Conservation (phyloP, 192 early-diverging fungal genomes). For the Coemansia furcata region DNA sequence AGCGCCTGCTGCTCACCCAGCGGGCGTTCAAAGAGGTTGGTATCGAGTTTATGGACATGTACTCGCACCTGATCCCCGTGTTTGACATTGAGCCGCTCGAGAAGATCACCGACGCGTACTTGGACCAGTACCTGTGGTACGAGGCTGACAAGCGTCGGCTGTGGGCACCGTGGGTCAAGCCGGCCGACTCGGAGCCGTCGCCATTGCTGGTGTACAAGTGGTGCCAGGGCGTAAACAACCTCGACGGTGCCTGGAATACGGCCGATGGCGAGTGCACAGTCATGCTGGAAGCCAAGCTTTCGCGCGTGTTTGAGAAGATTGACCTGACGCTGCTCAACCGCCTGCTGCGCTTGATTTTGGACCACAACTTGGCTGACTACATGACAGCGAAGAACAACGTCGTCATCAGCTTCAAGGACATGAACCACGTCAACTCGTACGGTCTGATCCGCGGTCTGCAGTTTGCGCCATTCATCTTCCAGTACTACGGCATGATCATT, state of each 20-base stretch:
- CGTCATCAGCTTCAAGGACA: conserved; percentile 96
- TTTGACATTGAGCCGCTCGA: conserved; percentile 99
- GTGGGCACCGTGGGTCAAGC: conserved; percentile 99
- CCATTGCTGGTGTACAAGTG: conserved; percentile 97
- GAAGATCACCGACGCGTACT: conserved; percentile 98
- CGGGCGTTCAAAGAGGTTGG: conserved; percentile 99
- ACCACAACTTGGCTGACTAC: conserved; percentile 99
- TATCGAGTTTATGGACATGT: conserved; percentile 99
- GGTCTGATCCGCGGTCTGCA: conserved; percentile 97
- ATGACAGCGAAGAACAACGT: conserved; percentile 99
- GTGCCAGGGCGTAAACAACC: conserved; percentile 98
- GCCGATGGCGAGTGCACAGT: conserved; percentile 89
- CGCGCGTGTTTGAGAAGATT: conserved; percentile 94
- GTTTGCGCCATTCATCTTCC: conserved; percentile 96
- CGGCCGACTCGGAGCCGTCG: conserved; percentile 93
- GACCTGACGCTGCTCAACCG: conserved; percentile 95
- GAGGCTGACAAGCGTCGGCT: conserved; percentile 96
- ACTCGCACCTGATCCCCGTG: conserved; percentile 94
- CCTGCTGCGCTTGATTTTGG: conserved; percentile 90
- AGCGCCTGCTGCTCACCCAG: conserved; percentile 93
- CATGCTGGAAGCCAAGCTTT: conserved; percentile 92
- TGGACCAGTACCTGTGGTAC: conserved; percentile 99
- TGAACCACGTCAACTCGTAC: conserved; percentile 98
- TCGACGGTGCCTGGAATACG: conserved; percentile 94
- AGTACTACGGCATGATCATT: conserved; percentile 97